These are phyloP conservation scores for Ceratobasidium papillatum DNA, from an alignment of 1,284 basidiomycete genomes.

Conservation along the genomic window DNA sequence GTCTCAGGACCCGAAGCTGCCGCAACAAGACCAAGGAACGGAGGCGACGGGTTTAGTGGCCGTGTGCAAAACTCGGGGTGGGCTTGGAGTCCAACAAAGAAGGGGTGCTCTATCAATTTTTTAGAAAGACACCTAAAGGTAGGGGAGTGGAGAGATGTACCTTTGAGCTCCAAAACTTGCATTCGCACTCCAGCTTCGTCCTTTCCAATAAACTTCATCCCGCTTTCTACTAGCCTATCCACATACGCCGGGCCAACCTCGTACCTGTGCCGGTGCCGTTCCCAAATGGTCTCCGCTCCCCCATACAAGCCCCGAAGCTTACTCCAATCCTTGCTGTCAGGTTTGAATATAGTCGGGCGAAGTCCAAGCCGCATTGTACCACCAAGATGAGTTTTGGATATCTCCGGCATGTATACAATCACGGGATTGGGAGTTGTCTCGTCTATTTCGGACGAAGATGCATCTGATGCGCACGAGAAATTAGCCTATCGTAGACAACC, in stretches of 20 bases:
- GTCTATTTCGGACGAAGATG: constrained; percentile 89
- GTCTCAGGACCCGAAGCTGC: constrained; percentile 74
- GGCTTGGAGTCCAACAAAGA: constrained; percentile 94
- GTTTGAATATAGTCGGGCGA: constrained; percentile 89
- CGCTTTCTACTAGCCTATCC: constrained; percentile 73
- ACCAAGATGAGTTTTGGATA: constrained; percentile 97
- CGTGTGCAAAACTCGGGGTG: constrained; percentile 99
- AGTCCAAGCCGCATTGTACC: constrained; percentile 98
- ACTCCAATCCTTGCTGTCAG: constrained; percentile 68
- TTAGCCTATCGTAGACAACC: not conserved
- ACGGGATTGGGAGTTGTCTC: constrained; percentile 69
- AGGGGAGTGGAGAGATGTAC: constrained; percentile 57
- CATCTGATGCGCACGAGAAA: constrained; percentile 60
- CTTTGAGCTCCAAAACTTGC: constrained; percentile 91
- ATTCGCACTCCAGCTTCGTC: constrained; percentile 97
- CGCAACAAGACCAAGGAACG: constrained; percentile 95
- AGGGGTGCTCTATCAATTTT: constrained; percentile 80
- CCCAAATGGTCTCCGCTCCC: constrained; percentile 88
- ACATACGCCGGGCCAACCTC: constrained; percentile 96
- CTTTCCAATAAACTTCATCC: constrained; percentile 87
- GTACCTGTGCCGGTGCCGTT: constrained; percentile 96
- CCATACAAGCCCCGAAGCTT: constrained; percentile 86
- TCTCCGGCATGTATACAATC: constrained; percentile 98
- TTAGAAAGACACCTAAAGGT: not conserved
- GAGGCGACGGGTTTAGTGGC: constrained; percentile 97